These are phyloP conservation scores for Phaffia australis DNA, from an alignment of 768 basidiomycete species.

Conservation along the genomic window DNA sequence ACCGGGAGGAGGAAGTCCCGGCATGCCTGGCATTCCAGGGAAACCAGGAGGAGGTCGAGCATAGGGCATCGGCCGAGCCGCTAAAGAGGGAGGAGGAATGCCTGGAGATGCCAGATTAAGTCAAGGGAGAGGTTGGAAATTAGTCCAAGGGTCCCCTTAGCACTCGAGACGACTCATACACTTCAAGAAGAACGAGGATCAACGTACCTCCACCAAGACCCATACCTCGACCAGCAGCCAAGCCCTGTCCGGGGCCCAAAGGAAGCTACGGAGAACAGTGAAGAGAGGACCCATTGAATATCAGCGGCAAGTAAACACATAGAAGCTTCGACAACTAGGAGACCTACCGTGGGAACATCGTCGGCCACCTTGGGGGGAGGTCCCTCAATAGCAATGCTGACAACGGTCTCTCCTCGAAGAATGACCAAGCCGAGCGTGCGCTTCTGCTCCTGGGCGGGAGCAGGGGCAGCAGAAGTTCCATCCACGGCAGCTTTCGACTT, in stretches of 20 bases:
- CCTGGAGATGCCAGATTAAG: background rate
- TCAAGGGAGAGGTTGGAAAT: slow-evolving; percentile 3
- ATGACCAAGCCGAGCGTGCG: slow-evolving; percentile 93
- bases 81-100: slow-evolving; percentile 36
- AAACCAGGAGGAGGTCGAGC: slow-evolving; percentile 39
- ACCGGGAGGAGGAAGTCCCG: slow-evolving; percentile 24
- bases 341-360: slow-evolving; percentile 68
- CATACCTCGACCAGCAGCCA: slow-evolving; percentile 95
- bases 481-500: slow-evolving; percentile 16
- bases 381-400: slow-evolving; percentile 87
- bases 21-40: slow-evolving; percentile 29
- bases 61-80: slow-evolving; percentile 40
- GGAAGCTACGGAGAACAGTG: slow-evolving; percentile 50
- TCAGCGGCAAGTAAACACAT: too few species aligned
- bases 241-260: slow-evolving; percentile 81
- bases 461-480: slow-evolving; percentile 14
- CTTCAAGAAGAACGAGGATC: background rate
- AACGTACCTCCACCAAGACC: slow-evolving; percentile 45
- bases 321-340: slow-evolving; percentile 20
- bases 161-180: too few species aligned
- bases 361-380: slow-evolving; percentile 85
- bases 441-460: slow-evolving; percentile 72
- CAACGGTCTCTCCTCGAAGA: slow-evolving; percentile 88
- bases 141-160: background rate
- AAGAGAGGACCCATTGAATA: slow-evolving; percentile 7